Conservation (phyloP, 192 early-diverging fungal species). For the Coemansia sp. region DNA sequence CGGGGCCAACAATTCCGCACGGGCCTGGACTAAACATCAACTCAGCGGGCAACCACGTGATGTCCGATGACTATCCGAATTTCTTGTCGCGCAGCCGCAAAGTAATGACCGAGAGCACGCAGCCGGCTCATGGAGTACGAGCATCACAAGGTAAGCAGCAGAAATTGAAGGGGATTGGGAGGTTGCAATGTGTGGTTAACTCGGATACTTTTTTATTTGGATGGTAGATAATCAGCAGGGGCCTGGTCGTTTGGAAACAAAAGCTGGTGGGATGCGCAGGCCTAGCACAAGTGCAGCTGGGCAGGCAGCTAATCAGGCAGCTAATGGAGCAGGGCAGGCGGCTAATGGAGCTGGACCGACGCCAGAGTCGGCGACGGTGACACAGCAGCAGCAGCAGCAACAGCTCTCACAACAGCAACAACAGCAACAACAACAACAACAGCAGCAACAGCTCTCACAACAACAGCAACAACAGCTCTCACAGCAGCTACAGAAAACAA, state of each 20-base stretch:
- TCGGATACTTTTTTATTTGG: conserved; percentile 2
- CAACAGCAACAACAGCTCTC: background rate
- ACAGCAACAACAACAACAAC: background rate
- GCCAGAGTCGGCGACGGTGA: background rate
- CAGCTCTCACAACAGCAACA: background rate
- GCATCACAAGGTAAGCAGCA: background rate
- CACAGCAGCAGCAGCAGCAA: background rate
- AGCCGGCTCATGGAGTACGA: background rate
- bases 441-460: conserved; percentile 5
- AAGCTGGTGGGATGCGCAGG: background rate
- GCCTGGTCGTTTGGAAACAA: background rate
- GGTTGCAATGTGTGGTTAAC: background rate
- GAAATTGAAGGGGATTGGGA: background rate
- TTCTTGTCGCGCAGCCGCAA: conserved; percentile 33
- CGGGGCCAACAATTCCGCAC: conserved; percentile 22
- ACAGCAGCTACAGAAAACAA: background rate
- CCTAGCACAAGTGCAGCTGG: background rate
- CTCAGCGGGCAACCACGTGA: conserved; percentile 21
- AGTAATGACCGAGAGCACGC: conserved; percentile 13
- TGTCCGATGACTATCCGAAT: conserved; percentile 32
- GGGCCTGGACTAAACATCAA: conserved; percentile 46
- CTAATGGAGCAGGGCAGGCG: background rate
- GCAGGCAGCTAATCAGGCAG: too few relatives aligned
- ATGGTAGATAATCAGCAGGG: conserved; percentile 18
- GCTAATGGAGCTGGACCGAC: background rate